A percentile compares a stretch with the other conserved stretches of the same genome.
phyloP scores from a whole-genome alignment of 2,329 filamentous ascomycete species.

The Colletotrichum horii region DNA sequence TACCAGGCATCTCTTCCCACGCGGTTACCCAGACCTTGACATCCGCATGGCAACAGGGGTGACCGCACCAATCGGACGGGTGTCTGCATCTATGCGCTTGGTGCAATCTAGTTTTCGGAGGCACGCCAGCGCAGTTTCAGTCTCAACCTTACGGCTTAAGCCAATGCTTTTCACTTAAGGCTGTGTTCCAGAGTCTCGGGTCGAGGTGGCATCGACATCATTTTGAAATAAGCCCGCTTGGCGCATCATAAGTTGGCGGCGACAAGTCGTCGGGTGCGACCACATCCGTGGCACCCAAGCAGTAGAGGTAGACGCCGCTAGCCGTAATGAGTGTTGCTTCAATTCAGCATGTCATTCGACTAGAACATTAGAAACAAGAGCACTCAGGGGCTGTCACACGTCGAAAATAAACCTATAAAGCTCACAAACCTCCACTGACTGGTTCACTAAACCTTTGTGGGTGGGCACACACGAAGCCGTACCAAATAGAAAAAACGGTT shows the following conservation, averaged over 20 bases:
- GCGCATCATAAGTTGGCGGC: not conserved
- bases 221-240: not conserved
- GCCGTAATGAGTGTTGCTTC: not conserved
- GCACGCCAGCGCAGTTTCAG: not conserved
- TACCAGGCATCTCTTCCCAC: not conserved
- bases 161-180: not conserved
- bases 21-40: not conserved
- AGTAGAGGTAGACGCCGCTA: not conserved
- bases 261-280: not conserved
- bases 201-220: not conserved
- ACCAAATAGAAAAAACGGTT: not conserved
- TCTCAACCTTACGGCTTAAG: not conserved
- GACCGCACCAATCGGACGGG: not conserved
- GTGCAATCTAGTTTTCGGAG: not conserved
- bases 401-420: not conserved
- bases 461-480: not conserved
- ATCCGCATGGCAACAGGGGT: not conserved
- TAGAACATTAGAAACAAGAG: not conserved
- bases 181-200: not conserved
- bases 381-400: not conserved
- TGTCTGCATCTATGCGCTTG: not conserved
- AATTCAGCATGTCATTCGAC: not conserved
- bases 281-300: not conserved
- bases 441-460: not conserved
- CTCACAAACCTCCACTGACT: not conserved